Evolutionary conservation across 495 filamentous ascomycete genomes (phyloP).

Genomic region (Apodospora peruviana): DNA sequence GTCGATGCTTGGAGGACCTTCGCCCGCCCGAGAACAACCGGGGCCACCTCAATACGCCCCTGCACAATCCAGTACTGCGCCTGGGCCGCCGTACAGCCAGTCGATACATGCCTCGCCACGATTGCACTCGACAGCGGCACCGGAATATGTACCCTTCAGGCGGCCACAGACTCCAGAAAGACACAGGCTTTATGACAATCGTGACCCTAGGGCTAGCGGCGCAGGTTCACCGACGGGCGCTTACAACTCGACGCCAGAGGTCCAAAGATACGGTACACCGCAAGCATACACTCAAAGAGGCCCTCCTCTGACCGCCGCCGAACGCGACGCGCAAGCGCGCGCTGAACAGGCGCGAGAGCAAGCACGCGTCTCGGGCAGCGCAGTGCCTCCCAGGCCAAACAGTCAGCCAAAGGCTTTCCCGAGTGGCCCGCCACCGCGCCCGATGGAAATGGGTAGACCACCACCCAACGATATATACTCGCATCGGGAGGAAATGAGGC

Average conservation of each 20-base stretch:
- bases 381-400: constrained; percentile 41
- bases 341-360: constrained; percentile 38
- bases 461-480: constrained; percentile 36
- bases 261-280: constrained; percentile 50
- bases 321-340: too few species aligned
- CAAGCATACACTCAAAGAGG: constrained; percentile 40
- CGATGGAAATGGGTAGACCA: constrained; percentile 32
- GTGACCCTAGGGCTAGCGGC: constrained; percentile 37
- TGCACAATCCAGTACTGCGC: constrained; percentile 44
- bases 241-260: constrained; percentile 45
- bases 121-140: constrained; percentile 29
- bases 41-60: constrained; percentile 50
- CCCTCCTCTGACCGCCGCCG: constrained; percentile 33
- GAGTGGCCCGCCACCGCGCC: constrained; percentile 32
- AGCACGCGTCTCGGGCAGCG: constrained; percentile 29
- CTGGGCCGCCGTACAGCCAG: constrained; percentile 39
- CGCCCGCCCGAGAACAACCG: constrained; percentile 45
- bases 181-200: constrained; percentile 40
- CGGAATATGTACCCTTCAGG: constrained; percentile 57
- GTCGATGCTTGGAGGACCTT: constrained; percentile 75
- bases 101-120: constrained; percentile 49
- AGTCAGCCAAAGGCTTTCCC: constrained; percentile 48
- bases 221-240: constrained; percentile 44
- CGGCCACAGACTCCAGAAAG: constrained; percentile 73
- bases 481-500: constrained; percentile 33